Evolutionary conservation across 1,139 yeast genomes (phyloP).

Genomic region (Suhomyces guaymorum): DNA sequence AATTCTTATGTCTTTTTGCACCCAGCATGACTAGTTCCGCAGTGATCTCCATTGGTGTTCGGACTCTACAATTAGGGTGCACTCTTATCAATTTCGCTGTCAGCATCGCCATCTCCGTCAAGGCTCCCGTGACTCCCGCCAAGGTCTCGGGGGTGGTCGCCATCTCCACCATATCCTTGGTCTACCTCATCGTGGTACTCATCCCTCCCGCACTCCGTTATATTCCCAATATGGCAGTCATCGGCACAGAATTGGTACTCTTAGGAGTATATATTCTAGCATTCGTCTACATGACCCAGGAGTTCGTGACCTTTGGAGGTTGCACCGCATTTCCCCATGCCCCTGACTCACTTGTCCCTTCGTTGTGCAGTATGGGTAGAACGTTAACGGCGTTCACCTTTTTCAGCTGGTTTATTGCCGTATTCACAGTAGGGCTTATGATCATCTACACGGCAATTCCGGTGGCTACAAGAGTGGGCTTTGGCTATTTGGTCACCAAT

Average conservation of each 20-base stretch:
- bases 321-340: constrained; percentile 10
- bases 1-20: constrained; percentile 4
- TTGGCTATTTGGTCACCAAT: constrained; percentile 8
- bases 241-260: constrained; percentile 9
- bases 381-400: constrained; percentile 34
- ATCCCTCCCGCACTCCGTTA: constrained; percentile 9
- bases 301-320: constrained; percentile 11
- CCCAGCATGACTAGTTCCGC: constrained; percentile 12
- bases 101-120: constrained; percentile 3
- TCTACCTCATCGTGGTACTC: constrained; percentile 10
- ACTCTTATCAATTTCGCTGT: constrained; percentile 11
- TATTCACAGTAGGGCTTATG: constrained; percentile 9
- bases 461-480: constrained; percentile 8
- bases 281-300: constrained; percentile 11
- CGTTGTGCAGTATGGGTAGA: constrained; percentile 21
- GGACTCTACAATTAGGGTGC: constrained; percentile 11
- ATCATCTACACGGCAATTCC: constrained; percentile 11
- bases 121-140: constrained; percentile 4
- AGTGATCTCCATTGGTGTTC: constrained; percentile 11
- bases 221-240: constrained; percentile 11
- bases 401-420: constrained; percentile 26
- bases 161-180: constrained; percentile 10
- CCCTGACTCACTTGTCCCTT: neutral
- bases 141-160: constrained; percentile 13
- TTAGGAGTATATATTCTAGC: constrained; percentile 14